Evolutionary conservation across 225 moss, liverwort and hornwort species (phyloP).

Genomic region (Thuidium tamariscinum): DNA sequence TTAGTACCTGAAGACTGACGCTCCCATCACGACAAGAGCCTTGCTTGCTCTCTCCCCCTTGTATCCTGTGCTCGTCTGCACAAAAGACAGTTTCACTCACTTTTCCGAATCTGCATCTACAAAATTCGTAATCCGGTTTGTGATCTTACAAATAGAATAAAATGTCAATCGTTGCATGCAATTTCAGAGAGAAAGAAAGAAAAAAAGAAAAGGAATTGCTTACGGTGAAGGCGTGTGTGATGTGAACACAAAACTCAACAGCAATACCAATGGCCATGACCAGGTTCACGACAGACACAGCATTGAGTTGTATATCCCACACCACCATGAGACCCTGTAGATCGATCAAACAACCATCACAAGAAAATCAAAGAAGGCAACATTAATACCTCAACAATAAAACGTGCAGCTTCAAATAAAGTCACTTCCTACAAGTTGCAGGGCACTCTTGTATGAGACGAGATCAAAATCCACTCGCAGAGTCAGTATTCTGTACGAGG

Average conservation of each 20-base stretch:
- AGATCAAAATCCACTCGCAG: background rate
- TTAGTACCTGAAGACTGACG: slow-evolving; percentile 84
- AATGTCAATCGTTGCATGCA: background rate
- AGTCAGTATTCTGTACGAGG: background rate
- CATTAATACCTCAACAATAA: background rate
- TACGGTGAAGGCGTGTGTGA: slow-evolving; percentile 84
- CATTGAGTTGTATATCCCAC: slow-evolving; percentile 92
- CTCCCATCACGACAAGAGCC: slow-evolving; percentile 78
- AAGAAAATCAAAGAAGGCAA: background rate
- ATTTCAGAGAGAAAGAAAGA: background rate
- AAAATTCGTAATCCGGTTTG: background rate
- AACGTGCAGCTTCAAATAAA: background rate
- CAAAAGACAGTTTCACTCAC: background rate
- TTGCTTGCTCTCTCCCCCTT: slow-evolving; percentile 76
- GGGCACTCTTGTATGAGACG: background rate
- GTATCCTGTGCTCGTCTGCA: slow-evolving; percentile 66
- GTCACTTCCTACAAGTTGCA: background rate
- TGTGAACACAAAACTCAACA: slow-evolving; percentile 96
- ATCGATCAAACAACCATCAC: background rate
- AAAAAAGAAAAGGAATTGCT: background rate
- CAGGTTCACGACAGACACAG: slow-evolving; percentile 89
- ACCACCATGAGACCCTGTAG: slow-evolving; percentile 90
- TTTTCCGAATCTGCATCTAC: background rate
- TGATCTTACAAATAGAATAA: background rate
- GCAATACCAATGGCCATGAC: slow-evolving; percentile 97